Evolutionary conservation across 2,329 filamentous ascomycete genomes (phyloP), one percentile per base, ranked within the genome.

Genomic region (Hypocreales sp.): DNA sequence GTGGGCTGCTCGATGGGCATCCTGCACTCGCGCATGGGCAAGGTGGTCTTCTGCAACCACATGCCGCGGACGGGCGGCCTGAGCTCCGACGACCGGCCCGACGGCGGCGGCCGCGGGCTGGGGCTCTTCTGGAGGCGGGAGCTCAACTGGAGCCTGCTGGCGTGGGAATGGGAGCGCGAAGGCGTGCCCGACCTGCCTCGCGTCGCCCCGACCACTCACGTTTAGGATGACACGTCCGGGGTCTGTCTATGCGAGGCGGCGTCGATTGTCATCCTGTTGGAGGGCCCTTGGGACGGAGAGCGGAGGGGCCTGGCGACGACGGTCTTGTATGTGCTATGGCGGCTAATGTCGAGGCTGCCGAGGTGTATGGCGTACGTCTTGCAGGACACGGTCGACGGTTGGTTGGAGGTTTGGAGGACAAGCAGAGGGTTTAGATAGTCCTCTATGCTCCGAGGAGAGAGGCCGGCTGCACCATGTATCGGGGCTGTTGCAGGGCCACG

Each of bases 1-100:
- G 70, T 92, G 33, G 92, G 92, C 70, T 98, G 90, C 55, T 83
- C 80, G 20, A 95, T 95, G 90, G 90, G 82, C 2, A 79, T 95
- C 40, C 64, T 95, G 14, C 86, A 95, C 48, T 94, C 87, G 7
- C 72, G 90, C 27, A 93, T 98, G 64, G 76, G 81, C 24, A 75
- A 79, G 28, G 79, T 86, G 27, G 67, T 92, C 21, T 92, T 93
- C 53, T 72, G 71, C 36, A 65, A 74, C 35, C 70, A 80, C 30
- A 90, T 92, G 79, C 67, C 69, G 25, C 58, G 71, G 36, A 92
- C 80, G 9, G 87, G 87, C 26, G 86, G 82, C 23, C 62, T 94
- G 56, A 79, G 77, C 42, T 77, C 83, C 14, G 83, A 92, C 50
- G 67, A 72, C 46, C 67, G 68, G 39, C 60, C 63, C 35, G 51